phyloP scores from a whole-genome alignment of 352 stramenopile genomes.

The Globisporangium paddicum region DNA sequence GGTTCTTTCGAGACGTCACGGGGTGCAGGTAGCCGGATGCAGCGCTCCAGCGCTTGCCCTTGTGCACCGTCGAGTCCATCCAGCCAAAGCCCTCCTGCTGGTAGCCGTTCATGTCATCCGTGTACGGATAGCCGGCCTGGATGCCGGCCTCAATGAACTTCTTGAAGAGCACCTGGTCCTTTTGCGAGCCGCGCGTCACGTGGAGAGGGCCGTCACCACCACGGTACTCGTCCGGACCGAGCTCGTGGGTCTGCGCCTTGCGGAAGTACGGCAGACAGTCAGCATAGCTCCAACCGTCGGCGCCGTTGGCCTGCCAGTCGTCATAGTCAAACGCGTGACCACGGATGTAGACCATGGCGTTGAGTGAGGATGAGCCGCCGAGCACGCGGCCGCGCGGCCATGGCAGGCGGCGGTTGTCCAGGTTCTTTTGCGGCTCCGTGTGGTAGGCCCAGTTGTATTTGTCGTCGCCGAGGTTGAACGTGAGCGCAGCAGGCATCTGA shows the following conservation, averaged over 20 bases:
- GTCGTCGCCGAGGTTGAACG: constrained; percentile 79
- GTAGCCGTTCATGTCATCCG: constrained; percentile 88
- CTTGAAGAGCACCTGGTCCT: constrained; percentile 83
- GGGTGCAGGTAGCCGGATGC: constrained; percentile 74
- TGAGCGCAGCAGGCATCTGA: constrained; percentile 85
- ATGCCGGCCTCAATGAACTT: constrained; percentile 87
- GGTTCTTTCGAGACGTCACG: constrained; percentile 54
- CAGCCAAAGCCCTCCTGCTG: constrained; percentile 89
- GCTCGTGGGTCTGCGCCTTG: constrained; percentile 76
- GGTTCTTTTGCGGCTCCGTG: constrained; percentile 80
- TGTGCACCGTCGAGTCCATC: constrained; percentile 87
- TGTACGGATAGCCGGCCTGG: constrained; percentile 83
- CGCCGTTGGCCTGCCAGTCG: constrained; percentile 72
- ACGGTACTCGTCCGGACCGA: constrained; percentile 73
- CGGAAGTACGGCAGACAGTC: constrained; percentile 88
- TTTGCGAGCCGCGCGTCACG: constrained; percentile 73
- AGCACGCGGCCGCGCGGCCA: constrained; percentile 88
- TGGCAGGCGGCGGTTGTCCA: constrained; percentile 72
- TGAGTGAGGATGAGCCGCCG: constrained; percentile 85
- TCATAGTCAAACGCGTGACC: constrained; percentile 87
- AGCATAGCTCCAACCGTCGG: constrained; percentile 80
- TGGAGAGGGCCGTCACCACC: constrained; percentile 79
- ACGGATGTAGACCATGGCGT: constrained; percentile 90
- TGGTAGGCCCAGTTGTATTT: constrained; percentile 89
- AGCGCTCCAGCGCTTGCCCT: constrained; percentile 78